Conservation (phyloP, 805 yeast species). For the Yarrowia yakushimensis region DNA sequence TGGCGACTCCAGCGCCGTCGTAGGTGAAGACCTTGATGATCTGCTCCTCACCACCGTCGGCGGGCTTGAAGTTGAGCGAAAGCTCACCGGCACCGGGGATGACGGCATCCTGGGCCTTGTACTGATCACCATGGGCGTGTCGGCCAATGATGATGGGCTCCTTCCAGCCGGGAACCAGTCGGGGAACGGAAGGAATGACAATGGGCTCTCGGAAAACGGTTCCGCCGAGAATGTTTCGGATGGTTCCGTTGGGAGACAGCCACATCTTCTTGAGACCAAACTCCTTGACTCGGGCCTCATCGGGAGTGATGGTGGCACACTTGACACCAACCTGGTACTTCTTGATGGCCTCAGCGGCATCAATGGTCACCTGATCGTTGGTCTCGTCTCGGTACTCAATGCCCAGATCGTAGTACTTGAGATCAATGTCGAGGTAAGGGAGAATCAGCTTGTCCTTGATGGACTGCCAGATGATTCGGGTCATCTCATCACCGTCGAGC, state of each 20-base stretch:
- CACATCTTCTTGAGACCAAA: conserved; percentile 92
- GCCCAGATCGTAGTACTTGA: conserved; percentile 88
- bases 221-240: conserved; percentile 92
- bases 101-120: conserved; percentile 84
- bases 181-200: conserved; percentile 81
- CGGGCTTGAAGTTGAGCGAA: conserved; percentile 72
- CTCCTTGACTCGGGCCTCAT: conserved; percentile 88
- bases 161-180: conserved; percentile 89
- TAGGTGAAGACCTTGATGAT: conserved; percentile 61
- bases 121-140: conserved; percentile 97
- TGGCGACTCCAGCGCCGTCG: conserved; percentile 73
- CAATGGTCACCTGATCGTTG: conserved; percentile 80
- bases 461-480: conserved; percentile 91
- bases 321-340: conserved; percentile 91
- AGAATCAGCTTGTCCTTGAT: conserved; percentile 81
- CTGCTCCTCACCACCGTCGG: conserved; percentile 53
- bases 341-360: conserved; percentile 85
- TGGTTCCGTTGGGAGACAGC: conserved; percentile 96
- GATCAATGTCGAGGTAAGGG: conserved; percentile 82
- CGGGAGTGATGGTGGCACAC: conserved; percentile 97
- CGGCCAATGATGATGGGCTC: conserved; percentile 95
- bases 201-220: conserved; percentile 97
- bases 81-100: conserved; percentile 77
- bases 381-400: conserved; percentile 84
- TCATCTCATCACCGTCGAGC: conserved; percentile 97